Evolutionary conservation across 805 yeast genomes (phyloP), one percentile per base, ranked within the genome.

Genomic region (Myxozyma lipomycoides): DNA sequence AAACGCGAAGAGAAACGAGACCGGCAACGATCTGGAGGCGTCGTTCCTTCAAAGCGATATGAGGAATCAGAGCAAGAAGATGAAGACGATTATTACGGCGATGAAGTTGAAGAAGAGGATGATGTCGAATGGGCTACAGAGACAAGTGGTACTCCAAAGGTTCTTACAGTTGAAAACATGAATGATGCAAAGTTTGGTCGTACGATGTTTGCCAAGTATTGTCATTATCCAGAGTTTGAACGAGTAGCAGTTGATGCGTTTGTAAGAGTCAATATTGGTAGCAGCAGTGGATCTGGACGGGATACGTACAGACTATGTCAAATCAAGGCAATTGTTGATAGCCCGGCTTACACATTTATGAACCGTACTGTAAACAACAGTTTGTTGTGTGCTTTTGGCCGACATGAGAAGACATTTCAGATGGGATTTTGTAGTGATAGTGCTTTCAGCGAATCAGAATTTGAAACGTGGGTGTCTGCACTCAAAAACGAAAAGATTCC

Each of bases 211-310:
- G 78, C 82, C 36, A 84, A 83, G 65, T 87, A 74, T 64, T 80
- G 90, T 64, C 89, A 82, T 66, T 83, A 89, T 68, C 90, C 93
- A 10, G 89, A 81, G 30, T 90, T 95, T 66, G 81, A 78, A 41
- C 81, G 78, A 18, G 76, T 78, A 0, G 78, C 87, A 15, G 73
- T 77, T 18, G 58, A 55, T 22, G 81, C 95, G 44, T 87, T 75
- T 65, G 95, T 90, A 32, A 78, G 90, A 59, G 82, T 93, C 48
- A 89, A 87, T 65, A 78, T 93, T 49, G 96, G 96, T 7, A 63
- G 72, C 38, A 84, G 83, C 61, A 76, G 75, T 49, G 75, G 80
- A 40, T 78, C 82, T 10, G 79, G 83, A 26, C 72, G 74, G 62
- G 77, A 83, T 9, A 78, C 79, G 46, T 91, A 93, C 69, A 77